These are phyloP conservation scores for Neoarthrinium moseri DNA, from an alignment of 2,329 filamentous ascomycete species.

Conservation along the genomic window DNA sequence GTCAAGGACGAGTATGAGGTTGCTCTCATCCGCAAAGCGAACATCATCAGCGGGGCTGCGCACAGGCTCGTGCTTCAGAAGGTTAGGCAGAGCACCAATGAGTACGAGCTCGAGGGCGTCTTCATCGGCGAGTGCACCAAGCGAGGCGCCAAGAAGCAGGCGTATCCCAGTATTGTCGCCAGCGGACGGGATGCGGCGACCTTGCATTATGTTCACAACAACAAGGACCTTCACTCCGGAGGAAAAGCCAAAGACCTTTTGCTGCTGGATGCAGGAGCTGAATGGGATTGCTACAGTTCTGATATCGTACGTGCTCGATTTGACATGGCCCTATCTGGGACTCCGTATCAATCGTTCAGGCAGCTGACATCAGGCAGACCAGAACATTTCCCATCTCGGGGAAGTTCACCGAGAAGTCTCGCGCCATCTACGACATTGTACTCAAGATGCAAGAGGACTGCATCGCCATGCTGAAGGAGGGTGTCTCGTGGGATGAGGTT, in stretches of 20 bases:
- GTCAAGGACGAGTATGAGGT: slow-evolving; percentile 76
- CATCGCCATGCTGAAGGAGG: slow-evolving; percentile 70
- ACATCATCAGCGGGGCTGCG: slow-evolving; percentile 65
- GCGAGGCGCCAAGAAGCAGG: slow-evolving; percentile 75
- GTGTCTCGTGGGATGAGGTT: slow-evolving; percentile 77
- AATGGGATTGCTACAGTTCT: slow-evolving; percentile 71
- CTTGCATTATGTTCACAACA: slow-evolving; percentile 83
- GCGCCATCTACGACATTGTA: slow-evolving; percentile 79
- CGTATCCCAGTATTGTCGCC: slow-evolving; percentile 85
- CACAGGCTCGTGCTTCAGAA: slow-evolving; percentile 62
- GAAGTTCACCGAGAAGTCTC: slow-evolving; percentile 66
- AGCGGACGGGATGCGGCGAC: slow-evolving; percentile 78
- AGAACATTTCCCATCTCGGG: slow-evolving; percentile 82
- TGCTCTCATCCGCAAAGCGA: slow-evolving; percentile 70
- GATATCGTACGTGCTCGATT: slow-evolving; percentile 50
- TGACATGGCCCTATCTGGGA: background rate
- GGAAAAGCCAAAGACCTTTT: slow-evolving; percentile 69
- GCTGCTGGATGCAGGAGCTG: slow-evolving; percentile 79
- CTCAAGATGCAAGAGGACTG: slow-evolving; percentile 82
- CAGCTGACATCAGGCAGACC: slow-evolving; percentile 53
- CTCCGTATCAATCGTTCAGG: background rate
- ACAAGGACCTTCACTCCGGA: slow-evolving; percentile 53
- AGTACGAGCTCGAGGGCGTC: slow-evolving; percentile 78
- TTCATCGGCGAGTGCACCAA: slow-evolving; percentile 77
- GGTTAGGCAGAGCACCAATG: slow-evolving; percentile 67